A percentile compares a stretch with the other conserved stretches of the same genome.
These are phyloP conservation scores for Diaporthe australafricana DNA, from an alignment of 2,329 filamentous ascomycete genomes.

Conservation along the genomic window DNA sequence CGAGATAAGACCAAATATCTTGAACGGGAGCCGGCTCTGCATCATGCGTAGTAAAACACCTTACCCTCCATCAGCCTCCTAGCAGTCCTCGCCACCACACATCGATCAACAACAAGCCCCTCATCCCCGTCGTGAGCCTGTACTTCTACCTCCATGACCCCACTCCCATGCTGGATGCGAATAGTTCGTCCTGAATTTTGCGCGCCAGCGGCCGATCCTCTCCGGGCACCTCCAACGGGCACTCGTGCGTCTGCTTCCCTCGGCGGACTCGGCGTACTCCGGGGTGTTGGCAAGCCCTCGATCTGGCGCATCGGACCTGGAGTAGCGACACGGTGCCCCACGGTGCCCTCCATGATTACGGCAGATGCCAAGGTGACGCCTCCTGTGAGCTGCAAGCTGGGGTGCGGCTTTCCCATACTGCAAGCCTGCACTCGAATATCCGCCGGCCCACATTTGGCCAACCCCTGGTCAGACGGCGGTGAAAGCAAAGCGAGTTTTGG, in stretches of 20 bases:
- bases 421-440: not conserved
- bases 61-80: constrained; percentile 3
- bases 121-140: not conserved
- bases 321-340: not conserved
- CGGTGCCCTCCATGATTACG: not conserved
- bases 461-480: not conserved
- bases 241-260: not conserved
- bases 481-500: not conserved
- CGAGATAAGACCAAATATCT: not conserved
- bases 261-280: not conserved
- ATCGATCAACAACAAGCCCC: not conserved
- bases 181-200: not conserved
- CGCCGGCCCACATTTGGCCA: not conserved
- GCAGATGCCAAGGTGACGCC: not conserved
- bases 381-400: constrained; percentile 1
- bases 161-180: not conserved
- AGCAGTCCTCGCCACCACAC: constrained; percentile 1
- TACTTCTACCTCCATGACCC: not conserved
- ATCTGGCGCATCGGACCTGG: too few species aligned
- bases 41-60: not conserved
- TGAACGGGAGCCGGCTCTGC: not conserved
- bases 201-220: not conserved
- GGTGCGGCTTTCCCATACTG: constrained; percentile 13
- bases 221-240: not conserved
- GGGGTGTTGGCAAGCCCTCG: not conserved